Evolutionary conservation across 768 basidiomycete species (phyloP).

Genomic region (Cyathus striatus): DNA sequence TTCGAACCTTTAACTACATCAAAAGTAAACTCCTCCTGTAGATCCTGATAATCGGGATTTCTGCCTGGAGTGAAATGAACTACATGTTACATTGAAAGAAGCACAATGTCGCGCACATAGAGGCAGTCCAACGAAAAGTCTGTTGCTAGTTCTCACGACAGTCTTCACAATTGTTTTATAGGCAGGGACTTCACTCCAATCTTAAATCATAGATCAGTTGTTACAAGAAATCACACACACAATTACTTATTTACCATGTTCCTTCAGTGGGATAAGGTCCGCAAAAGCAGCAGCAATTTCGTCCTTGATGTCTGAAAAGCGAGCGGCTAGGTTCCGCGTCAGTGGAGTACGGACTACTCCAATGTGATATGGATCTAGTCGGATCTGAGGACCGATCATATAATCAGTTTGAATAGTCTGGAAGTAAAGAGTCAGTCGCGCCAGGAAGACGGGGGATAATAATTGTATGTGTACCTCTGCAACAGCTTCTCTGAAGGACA

Average conservation of each 20-base stretch:
- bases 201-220: conserved; percentile 17
- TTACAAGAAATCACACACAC: background rate
- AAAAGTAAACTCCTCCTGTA: conserved; percentile 15
- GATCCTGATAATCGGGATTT: conserved; percentile 14
- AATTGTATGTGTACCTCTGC: background rate
- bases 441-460: background rate
- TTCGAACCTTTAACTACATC: conserved; percentile 11
- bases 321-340: conserved; percentile 21
- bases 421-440: background rate
- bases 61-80: conserved; percentile 9
- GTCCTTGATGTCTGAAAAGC: conserved; percentile 27
- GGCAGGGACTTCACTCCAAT: conserved; percentile 28
- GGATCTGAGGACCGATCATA: conserved; percentile 21
- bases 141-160: conserved; percentile 30
- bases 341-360: conserved; percentile 11
- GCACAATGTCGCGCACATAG: conserved; percentile 33
- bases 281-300: conserved; percentile 29
- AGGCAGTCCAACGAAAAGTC: conserved; percentile 38
- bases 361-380: conserved; percentile 13
- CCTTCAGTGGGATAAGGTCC: conserved; percentile 19
- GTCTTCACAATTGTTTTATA: conserved; percentile 18
- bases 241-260: conserved; percentile 3
- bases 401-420: conserved; percentile 25
- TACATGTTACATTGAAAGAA: background rate
- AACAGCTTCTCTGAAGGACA: conserved; percentile 13